A percentile compares a stretch with the other conserved stretches of the same genome.
These are phyloP conservation scores for Saccharomyces paradoxus DNA, from an alignment of 805 yeast species.

Conservation along the genomic window DNA sequence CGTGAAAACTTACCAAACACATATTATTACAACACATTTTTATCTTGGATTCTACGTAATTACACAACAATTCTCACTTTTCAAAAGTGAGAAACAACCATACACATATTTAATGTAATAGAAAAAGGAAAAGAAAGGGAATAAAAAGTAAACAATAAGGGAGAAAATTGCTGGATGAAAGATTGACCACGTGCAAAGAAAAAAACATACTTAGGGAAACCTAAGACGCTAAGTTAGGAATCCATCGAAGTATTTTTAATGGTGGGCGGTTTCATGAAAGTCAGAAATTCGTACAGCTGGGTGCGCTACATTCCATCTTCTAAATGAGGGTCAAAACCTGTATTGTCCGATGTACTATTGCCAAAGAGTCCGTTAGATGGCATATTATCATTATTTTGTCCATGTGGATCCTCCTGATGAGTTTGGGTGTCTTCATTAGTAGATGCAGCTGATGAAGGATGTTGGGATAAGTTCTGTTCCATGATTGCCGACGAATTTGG, in stretches of 20 bases:
- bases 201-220: neutral
- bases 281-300: neutral
- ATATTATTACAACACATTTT: neutral
- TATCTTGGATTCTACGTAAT: neutral
- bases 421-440: conserved; percentile 3
- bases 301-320: conserved; percentile 12
- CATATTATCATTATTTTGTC: neutral
- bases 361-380: conserved; percentile 11
- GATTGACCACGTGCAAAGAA: neutral
- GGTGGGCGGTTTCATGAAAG: neutral
- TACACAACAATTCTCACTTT: neutral
- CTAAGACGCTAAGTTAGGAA: neutral
- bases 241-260: neutral
- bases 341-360: conserved; percentile 8
- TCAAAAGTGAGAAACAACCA: neutral
- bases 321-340: conserved; percentile 20
- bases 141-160: neutral
- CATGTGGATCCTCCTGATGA: neutral
- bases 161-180: neutral
- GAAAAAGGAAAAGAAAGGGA: neutral
- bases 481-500: neutral
- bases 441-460: conserved; percentile 5
- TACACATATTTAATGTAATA: neutral
- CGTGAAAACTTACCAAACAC: neutral
- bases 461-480: conserved; percentile 2